A percentile compares a stretch with the other conserved stretches of the same genome.
Evolutionary conservation across 108 stramenopile species (phyloP).

Genomic region (Pseudonitzschia multiseries): DNA sequence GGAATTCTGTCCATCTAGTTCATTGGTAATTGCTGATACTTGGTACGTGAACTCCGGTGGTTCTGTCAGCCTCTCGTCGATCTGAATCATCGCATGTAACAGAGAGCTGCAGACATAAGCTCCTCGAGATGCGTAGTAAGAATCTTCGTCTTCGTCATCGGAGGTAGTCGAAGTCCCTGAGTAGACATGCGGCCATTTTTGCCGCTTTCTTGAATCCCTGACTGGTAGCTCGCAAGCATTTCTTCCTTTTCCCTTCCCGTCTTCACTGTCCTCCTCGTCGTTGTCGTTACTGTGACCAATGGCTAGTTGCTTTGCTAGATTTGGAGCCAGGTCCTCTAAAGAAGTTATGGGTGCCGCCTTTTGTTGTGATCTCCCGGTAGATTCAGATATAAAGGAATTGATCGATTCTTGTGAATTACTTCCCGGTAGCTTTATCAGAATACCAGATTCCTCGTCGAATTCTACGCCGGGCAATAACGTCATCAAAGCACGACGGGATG

Average conservation of each 20-base stretch:
- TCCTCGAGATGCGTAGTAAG: constrained; percentile 68
- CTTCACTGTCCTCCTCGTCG: constrained; percentile 19
- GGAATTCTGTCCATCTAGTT: neutral
- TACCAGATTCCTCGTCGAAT: constrained; percentile 66
- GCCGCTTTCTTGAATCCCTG: constrained; percentile 10
- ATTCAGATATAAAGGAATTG: neutral
- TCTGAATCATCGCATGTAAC: constrained; percentile 84
- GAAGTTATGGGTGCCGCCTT: constrained; percentile 20
- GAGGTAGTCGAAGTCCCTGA: constrained; percentile 67
- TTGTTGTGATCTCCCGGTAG: neutral
- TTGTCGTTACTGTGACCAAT: constrained; percentile 50
- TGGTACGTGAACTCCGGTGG: constrained; percentile 65
- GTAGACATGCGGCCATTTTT: constrained; percentile 45
- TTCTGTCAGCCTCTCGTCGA: constrained; percentile 70
- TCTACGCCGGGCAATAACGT: constrained; percentile 65
- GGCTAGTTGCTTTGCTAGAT: constrained; percentile 71
- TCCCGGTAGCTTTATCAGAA: constrained; percentile 49
- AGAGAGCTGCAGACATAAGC: constrained; percentile 76
- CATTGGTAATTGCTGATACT: constrained; percentile 25
- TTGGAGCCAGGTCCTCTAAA: constrained; percentile 56
- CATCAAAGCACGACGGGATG: constrained; percentile 65
- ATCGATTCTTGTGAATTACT: constrained; percentile 1
- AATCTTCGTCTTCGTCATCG: constrained; percentile 76
- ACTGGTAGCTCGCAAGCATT: neutral
- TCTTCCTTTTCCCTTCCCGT: neutral